Percentiles rank a stretch among this genome's conserved stretches.
Evolutionary conservation across 257 asterid species (phyloP).

Genomic region (Nicotiana undulata): DNA sequence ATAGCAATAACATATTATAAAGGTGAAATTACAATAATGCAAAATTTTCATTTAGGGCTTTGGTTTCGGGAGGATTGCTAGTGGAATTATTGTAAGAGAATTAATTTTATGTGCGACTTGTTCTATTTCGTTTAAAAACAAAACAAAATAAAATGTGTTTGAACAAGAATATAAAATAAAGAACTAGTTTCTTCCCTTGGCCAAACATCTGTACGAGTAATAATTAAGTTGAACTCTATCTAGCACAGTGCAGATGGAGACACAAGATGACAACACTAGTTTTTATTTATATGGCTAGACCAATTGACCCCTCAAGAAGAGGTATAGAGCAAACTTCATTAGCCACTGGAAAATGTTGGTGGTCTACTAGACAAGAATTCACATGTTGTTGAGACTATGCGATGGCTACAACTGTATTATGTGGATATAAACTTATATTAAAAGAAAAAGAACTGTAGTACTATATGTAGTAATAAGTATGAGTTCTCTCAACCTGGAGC

Average conservation of each 20-base stretch:
- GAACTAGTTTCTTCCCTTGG: not conserved
- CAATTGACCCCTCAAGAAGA: not conserved
- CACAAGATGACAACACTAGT: not conserved
- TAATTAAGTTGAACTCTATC: too few species aligned
- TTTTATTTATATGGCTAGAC: not conserved
- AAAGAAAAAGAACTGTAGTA: not conserved
- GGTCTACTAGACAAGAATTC: constrained; percentile 31
- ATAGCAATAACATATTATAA: too few species aligned
- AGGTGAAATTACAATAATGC: too few species aligned
- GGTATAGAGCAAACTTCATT: constrained; percentile 1
- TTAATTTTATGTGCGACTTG: too few species aligned
- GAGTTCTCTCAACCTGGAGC: too few species aligned
- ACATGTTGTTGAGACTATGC: constrained; percentile 11
- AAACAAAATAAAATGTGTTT: not conserved
- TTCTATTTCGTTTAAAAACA: not conserved
- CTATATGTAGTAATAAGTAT: not conserved
- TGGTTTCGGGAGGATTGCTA: not conserved
- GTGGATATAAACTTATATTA: constrained; percentile 7
- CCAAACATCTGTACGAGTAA: not conserved
- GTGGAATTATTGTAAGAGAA: not conserved
- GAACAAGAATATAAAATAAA: not conserved
- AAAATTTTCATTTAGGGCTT: too few species aligned
- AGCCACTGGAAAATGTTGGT: constrained; percentile 29
- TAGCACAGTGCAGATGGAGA: not conserved
- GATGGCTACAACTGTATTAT: constrained; percentile 8